Percentiles rank a stretch among this genome's conserved stretches.
Evolutionary conservation across 345 rosid genomes (phyloP).

Genomic region (Rhodamnia rubescens): DNA sequence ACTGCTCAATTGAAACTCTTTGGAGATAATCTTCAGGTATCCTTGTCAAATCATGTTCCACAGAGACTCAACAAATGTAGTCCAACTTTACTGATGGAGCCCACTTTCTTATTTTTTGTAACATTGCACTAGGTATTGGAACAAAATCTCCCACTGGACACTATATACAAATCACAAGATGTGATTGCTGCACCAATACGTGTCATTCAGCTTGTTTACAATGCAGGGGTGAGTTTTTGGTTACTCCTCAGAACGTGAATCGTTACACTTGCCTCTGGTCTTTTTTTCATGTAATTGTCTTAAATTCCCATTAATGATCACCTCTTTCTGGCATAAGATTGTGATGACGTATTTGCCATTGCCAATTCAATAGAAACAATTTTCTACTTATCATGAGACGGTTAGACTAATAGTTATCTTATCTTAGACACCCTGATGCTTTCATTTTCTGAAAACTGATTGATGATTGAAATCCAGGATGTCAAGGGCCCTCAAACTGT

Average conservation of each 20-base stretch:
- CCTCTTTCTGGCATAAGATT: background rate
- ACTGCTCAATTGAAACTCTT: constrained; percentile 78
- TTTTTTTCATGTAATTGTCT: background rate
- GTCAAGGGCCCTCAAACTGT: constrained; percentile 93
- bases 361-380: background rate
- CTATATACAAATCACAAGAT: constrained; percentile 59
- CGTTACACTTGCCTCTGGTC: background rate
- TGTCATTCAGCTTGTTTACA: constrained; percentile 69
- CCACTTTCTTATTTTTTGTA: background rate
- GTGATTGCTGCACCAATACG: constrained; percentile 88
- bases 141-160: constrained; percentile 77
- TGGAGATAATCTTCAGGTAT: constrained; percentile 78
- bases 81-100: background rate
- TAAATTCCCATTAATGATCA: background rate
- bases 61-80: background rate
- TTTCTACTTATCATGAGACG: background rate
- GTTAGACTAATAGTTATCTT: background rate
- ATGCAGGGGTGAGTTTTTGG: constrained; percentile 67
- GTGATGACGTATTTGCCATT: background rate
- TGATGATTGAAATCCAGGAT: constrained; percentile 35
- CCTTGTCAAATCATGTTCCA: background rate
- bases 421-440: background rate
- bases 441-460: background rate
- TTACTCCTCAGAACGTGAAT: background rate
- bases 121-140: constrained; percentile 50